Evolutionary conservation across 495 filamentous ascomycete species (phyloP), one percentile per base, ranked within the genome.

Genomic region (Xanthoparmelia taractica): DNA sequence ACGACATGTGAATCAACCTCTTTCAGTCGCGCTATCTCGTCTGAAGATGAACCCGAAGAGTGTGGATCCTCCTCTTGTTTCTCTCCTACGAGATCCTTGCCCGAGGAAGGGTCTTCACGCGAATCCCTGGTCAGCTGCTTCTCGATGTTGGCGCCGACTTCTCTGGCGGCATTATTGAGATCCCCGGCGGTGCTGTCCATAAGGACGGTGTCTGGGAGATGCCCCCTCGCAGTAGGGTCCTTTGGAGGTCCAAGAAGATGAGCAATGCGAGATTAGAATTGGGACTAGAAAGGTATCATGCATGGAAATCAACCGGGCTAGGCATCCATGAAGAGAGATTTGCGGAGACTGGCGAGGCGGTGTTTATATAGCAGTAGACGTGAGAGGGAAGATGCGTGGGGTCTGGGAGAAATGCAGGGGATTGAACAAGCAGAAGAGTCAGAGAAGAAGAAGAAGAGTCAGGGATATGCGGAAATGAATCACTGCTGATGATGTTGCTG

Each of bases 161-260:
- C 64, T 40, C 61, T 60, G 10, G 61, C 65, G 20, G 65, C 69
- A 57, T 58, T 62, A 52, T 60, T 67, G 20, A 70, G 59, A 37
- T 70, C 69, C 17, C 62, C 64, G 2, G 41, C 69, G 12, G 64
- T 68, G 41, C 45, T 66, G 67, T 70, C 69, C 69, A 70, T 70
- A 25, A 29, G 18, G 31, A 63, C 13, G 47, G 2, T 55, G 8
- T 3, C 36, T 10, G 1, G 25, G 27, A 31, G 18, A 10, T 7
- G 4, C 4, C 7, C 48, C 5, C 15, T 18, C 48, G 18, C 5
- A 31, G 27, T 17, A 17, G 4, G 4, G 13, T 25, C 27, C 17
- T 52, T 2, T 0, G 27, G 0, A 29, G 48, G 48, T 25, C 15
- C 12, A 1, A 15, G 5, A 31, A 18, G 0, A 8, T 29, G 1